Base-by-base conservation (phyloP, 306 rosid species). In the Abrus pulchellus region DNA sequence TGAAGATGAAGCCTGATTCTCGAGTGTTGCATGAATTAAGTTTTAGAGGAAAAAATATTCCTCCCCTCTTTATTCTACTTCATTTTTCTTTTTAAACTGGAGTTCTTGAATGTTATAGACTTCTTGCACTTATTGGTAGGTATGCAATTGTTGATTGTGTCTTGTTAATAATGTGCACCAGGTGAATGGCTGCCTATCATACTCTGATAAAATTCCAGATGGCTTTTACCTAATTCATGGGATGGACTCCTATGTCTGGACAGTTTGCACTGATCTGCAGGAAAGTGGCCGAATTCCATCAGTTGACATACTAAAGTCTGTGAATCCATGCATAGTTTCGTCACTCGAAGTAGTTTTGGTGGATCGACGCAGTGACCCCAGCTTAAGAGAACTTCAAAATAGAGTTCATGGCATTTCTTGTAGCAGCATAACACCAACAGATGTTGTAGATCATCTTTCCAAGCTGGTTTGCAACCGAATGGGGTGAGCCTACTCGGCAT, bases 121-220 rank as follows among this genome's bases (percentile, higher is more conserved):
- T 75, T 72, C 54, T 34, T 83, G 65, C 52, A 41, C 69, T 45
- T 54, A 13, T 48, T 68, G 52, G 20, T 69, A 52, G 67, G 67
- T 77, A 55, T 70, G 52, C 36, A 68, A 68, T 69, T 77, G 75
- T 70, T 83, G 63, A 81, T 78, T 61, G 9, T 84, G n/a, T 85
- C 78, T 69, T 87, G 41, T 80, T 64, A 63, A 77, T 79, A 29
- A 83, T 62, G 66, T 82, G 88, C 75, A 72, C 76, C 89, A 96
- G 99, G 99, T 96, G 76, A 93, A 92, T 82, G 98, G 99, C 74
- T 96, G 99, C 83, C 89, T 96, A 38, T 93, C 99, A 40, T 96
- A 96, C 91, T 90, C 72, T 0, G 93, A 92, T 84, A 92, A 88
- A 83, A 83, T 96, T 82, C 98, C 98, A 8, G 98, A 96, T 84